Percentiles rank a stretch among this genome's conserved stretches.
Conservation (phyloP, 768 basidiomycete species). For the Glaciozyma martinii region DNA sequence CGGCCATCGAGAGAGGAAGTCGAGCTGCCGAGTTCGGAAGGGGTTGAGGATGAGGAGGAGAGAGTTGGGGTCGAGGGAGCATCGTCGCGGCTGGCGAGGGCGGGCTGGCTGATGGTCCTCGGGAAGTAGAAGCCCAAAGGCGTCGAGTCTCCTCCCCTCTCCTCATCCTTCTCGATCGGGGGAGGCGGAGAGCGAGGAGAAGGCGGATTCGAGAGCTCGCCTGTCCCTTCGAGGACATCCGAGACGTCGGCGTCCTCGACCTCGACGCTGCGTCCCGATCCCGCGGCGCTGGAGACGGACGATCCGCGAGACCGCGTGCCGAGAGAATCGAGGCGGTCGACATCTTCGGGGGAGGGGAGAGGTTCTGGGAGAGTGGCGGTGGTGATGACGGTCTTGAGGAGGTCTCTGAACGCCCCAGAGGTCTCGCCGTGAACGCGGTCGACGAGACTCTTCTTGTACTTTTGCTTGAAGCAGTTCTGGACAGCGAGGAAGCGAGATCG, state of each 20-base stretch:
- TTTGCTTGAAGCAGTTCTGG: constrained; percentile 11
- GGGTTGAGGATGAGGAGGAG: not conserved
- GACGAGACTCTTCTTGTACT: constrained; percentile 8
- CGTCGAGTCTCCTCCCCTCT: not conserved
- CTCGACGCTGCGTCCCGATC: not conserved
- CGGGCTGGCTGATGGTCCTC: not conserved
- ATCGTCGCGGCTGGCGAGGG: not conserved
- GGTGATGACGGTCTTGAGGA: constrained; percentile 4
- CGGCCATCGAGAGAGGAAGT: not conserved
- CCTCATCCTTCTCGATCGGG: not conserved
- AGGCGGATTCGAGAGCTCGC: constrained; percentile 27
- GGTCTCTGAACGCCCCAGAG: not conserved
- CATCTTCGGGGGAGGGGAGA: not conserved
- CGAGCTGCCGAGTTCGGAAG: not conserved
- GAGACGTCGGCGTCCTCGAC: not conserved
- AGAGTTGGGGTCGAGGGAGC: not conserved
- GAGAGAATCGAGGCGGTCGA: constrained; percentile 5
- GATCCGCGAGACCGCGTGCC: not conserved
- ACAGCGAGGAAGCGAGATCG: constrained; percentile 16
- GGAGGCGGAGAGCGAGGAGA: constrained; percentile 20
- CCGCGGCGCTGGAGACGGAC: not conserved
- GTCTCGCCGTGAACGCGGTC: constrained; percentile 3
- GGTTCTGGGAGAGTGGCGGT: constrained; percentile 15
- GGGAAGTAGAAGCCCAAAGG: not conserved
- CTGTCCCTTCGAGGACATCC: constrained; percentile 15